These are phyloP conservation scores for Sordariomycetes sp. DNA, from an alignment of 2,329 filamentous ascomycete species.

Conservation along the genomic window DNA sequence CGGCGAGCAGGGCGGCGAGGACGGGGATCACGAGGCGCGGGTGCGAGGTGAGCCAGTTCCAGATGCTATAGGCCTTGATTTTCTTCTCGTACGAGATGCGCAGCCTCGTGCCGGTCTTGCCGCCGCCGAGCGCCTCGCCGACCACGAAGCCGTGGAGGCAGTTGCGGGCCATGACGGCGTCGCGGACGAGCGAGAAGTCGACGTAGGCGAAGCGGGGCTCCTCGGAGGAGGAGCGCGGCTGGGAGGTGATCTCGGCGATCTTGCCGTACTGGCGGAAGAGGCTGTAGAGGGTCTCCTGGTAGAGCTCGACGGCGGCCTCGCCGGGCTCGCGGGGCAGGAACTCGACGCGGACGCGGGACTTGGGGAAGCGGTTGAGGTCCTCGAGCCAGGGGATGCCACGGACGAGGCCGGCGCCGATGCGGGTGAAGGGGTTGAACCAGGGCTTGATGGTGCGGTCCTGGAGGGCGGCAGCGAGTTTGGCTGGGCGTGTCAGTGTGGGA, in stretches of 20 bases:
- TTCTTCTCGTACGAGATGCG: conserved; percentile 76
- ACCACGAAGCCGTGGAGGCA: conserved; percentile 82
- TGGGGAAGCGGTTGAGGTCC: conserved; percentile 77
- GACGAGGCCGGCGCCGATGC: conserved; percentile 63
- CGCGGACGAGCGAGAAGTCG: conserved; percentile 62
- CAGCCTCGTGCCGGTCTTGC: conserved; percentile 64
- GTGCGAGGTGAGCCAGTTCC: conserved; percentile 80
- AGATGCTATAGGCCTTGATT: conserved; percentile 66
- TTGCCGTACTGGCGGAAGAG: conserved; percentile 88
- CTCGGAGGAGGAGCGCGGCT: conserved; percentile 78
- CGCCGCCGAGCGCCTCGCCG: conserved; percentile 57
- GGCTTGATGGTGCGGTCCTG: conserved; percentile 64
- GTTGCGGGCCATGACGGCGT: conserved; percentile 81
- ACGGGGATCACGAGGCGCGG: conserved; percentile 80
- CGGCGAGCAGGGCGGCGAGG: conserved; percentile 69
- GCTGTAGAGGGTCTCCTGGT: conserved; percentile 77
- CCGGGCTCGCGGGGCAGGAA: conserved; percentile 68
- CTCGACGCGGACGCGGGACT: conserved; percentile 66
- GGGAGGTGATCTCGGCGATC: conserved; percentile 71
- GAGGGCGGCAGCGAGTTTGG: conserved; percentile 51
- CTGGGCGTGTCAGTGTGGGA: conserved; percentile 13
- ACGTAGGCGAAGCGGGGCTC: conserved; percentile 70
- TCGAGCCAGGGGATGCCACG: conserved; percentile 87
- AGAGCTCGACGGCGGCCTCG: conserved; percentile 63
- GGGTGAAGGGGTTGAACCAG: conserved; percentile 78